phyloP scores from a whole-genome alignment of 2,329 filamentous ascomycete genomes.

The Cladosporium halotolerans region DNA sequence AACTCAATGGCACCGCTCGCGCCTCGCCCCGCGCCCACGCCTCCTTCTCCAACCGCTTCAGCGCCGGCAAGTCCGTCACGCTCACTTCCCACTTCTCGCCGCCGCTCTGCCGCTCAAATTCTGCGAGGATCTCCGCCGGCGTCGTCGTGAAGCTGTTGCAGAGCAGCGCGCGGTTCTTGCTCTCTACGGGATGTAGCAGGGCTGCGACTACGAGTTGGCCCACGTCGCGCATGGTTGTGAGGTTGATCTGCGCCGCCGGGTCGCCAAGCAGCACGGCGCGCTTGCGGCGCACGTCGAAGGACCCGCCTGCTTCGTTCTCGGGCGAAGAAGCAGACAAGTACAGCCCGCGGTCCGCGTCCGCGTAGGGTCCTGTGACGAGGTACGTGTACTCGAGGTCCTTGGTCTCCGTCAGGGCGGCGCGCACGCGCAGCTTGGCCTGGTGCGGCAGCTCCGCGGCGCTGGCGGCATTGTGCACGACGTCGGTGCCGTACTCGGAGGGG shows the following conservation, averaged over 20 bases:
- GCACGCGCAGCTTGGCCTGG: constrained; percentile 63
- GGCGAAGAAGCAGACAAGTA: constrained; percentile 46
- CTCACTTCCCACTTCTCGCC: constrained; percentile 46
- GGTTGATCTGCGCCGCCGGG: constrained; percentile 56
- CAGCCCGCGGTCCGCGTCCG: constrained; percentile 43
- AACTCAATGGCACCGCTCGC: constrained; percentile 50
- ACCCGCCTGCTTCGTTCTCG: constrained; percentile 42
- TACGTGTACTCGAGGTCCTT: constrained; percentile 57
- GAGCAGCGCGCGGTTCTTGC: constrained; percentile 53
- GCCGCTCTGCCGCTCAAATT: constrained; percentile 62
- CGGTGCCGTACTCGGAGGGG: constrained; percentile 62
- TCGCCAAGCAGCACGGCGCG: constrained; percentile 57
- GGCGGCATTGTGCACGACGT: constrained; percentile 49
- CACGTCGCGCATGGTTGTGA: constrained; percentile 67
- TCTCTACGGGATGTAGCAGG: constrained; percentile 50
- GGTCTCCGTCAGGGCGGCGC: constrained; percentile 51
- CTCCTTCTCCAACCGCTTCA: constrained; percentile 53
- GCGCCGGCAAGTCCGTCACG: constrained; percentile 47
- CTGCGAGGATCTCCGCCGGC: constrained; percentile 55
- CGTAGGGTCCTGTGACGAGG: constrained; percentile 64
- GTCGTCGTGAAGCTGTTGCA: constrained; percentile 68
- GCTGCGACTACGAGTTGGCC: constrained; percentile 60
- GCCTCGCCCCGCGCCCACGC: constrained; percentile 51
- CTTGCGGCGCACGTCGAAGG: constrained; percentile 53
- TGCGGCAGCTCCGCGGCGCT: constrained; percentile 60